These are phyloP conservation scores for Triticum monococcum DNA, from an alignment of 176 grass and related monocot species.

Conservation along the genomic window DNA sequence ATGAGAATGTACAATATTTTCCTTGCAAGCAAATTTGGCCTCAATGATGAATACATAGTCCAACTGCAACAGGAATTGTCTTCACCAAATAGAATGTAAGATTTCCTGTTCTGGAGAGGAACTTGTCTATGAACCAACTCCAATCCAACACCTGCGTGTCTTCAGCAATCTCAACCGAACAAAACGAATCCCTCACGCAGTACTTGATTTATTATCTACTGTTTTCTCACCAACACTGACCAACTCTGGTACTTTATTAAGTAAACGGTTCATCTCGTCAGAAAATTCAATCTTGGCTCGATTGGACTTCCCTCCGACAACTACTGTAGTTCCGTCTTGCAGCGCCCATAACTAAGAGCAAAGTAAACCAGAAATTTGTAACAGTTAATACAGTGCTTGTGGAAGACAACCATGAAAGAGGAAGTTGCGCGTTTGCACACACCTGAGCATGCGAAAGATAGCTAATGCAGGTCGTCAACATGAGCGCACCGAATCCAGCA, in stretches of 20 bases:
- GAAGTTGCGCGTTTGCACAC: background rate
- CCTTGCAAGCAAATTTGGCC: background rate
- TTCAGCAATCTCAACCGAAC: background rate
- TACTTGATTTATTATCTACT: constrained; percentile 25
- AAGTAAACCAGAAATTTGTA: background rate
- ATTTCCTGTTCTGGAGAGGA: background rate
- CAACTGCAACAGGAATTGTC: background rate
- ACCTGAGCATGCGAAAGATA: constrained; percentile 94
- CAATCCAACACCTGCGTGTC: background rate
- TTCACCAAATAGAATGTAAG: background rate
- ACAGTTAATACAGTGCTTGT: background rate
- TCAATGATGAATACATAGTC: background rate
- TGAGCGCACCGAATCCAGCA: constrained; percentile 96
- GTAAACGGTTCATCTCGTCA: constrained; percentile 76
- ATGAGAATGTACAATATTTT: background rate
- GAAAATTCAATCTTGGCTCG: constrained; percentile 86
- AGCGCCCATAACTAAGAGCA: constrained; percentile 81
- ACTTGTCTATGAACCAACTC: background rate
- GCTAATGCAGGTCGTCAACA: constrained; percentile 90
- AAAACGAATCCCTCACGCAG: background rate
- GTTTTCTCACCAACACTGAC: constrained; percentile 36
- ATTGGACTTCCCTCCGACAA: constrained; percentile 82
- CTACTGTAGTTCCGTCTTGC: constrained; percentile 86
- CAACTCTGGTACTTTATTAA: constrained; percentile 84
- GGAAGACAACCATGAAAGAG: background rate